These are phyloP conservation scores for Plasmodium inui DNA, from an alignment of 169 alveolate genomes.

Conservation along the genomic window DNA sequence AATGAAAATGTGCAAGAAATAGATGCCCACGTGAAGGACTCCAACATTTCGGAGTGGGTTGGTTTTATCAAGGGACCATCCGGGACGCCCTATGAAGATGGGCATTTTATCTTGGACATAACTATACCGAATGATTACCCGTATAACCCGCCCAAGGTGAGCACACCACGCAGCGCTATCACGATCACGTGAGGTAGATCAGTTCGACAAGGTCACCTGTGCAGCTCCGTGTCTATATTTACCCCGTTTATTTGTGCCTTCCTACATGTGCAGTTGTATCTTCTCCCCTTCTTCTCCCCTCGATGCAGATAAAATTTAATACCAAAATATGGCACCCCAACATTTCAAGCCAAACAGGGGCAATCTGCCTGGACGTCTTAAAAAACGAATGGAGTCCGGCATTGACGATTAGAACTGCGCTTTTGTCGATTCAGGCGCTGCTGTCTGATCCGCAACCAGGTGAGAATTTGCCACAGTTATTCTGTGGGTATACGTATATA, in stretches of 20 bases:
- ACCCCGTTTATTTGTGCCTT: not conserved
- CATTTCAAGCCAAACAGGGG: slow-evolving; percentile 95
- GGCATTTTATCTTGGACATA: slow-evolving; percentile 92
- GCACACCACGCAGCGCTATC: not conserved
- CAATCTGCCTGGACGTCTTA: slow-evolving; percentile 96
- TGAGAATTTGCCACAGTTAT: not conserved
- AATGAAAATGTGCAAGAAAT: slow-evolving; percentile 80
- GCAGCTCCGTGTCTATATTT: not conserved
- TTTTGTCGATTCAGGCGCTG: slow-evolving; percentile 92
- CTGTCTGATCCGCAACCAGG: slow-evolving; percentile 91
- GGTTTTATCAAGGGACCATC: slow-evolving; percentile 93
- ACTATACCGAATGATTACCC: slow-evolving; percentile 96
- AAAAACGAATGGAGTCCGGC: slow-evolving; percentile 99
- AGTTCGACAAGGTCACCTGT: not conserved
- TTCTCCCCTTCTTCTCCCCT: not conserved
- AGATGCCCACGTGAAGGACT: slow-evolving; percentile 87
- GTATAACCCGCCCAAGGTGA: slow-evolving; percentile 88
- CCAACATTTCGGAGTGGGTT: slow-evolving; percentile 90
- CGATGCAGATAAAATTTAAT: slow-evolving; percentile 91
- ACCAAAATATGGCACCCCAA: slow-evolving; percentile 98
- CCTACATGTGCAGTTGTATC: not conserved
- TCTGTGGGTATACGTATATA: not conserved
- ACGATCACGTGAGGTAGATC: not conserved
- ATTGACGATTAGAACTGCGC: slow-evolving; percentile 94
- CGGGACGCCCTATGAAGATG: slow-evolving; percentile 96